Evolutionary conservation across 139 green algal species (phyloP), one percentile per base, ranked within the genome.

Genomic region (Volvox reticuliferus): DNA sequence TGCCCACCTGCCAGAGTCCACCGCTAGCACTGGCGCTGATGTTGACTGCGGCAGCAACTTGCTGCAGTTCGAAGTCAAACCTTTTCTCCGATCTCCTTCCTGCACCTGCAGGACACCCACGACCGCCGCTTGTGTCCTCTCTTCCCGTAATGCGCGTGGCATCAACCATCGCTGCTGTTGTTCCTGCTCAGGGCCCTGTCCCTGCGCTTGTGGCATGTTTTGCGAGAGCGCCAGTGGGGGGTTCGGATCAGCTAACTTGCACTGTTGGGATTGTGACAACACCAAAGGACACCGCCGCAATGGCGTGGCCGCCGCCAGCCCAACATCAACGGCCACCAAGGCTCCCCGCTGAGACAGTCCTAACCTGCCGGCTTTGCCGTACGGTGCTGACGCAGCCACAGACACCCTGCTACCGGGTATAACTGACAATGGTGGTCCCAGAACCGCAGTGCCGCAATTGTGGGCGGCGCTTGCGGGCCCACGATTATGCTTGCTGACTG

Each of bases 381-480:
- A 61, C 22, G 83, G 83, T 68, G 83, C 83, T 1, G 83, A 89
- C 0, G 67, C 83, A 13, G 79, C 36, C 24, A 80, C 83, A 1
- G 83, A 89, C 12, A 37, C 83, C 32, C 82, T 37, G 62, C 82
- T 88, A 12, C 63, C 82, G 2, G 82, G 82, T 19, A 76, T 32
- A 55, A 30, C 75, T 35, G 71, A 79, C 1, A 6, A 20, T 20
- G 71, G 71, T 18, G 35, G 21, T n/a, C 71, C 22, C 24, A 28
- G 67, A 28, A 32, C 67, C 22, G 12, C 12, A 75, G 22, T 12
- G 67, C 24, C 12, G 24, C 22, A 55, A 55, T 55, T 55, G 9
- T 55, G 44, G 44, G 5, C 44, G 44, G 44, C 65, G 65, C 65
- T 28, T 24, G 65, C 65, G 65, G 65, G 65, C 65, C 21, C 65